Evolutionary conservation across 2,329 filamentous ascomycete species (phyloP).

Genomic region (Aspergillus neotritici): DNA sequence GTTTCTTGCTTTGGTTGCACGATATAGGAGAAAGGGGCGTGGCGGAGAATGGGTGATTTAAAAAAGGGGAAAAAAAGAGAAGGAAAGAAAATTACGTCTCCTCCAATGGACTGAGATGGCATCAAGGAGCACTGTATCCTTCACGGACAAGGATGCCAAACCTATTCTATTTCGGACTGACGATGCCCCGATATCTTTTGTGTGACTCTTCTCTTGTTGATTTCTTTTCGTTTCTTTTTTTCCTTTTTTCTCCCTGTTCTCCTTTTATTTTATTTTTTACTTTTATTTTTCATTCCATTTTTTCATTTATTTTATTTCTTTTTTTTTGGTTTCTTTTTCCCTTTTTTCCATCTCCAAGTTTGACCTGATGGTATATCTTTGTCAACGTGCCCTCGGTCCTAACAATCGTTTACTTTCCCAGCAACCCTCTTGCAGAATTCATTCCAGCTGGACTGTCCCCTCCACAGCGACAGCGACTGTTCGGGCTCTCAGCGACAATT

Average conservation of each 20-base stretch:
- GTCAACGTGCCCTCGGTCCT: conserved; percentile 17
- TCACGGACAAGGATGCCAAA: conserved; percentile 18
- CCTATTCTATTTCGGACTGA: conserved; percentile 19
- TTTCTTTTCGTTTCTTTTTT: conserved; percentile 22
- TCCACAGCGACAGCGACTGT: conserved; percentile 38
- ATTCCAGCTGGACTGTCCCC: conserved; percentile 35
- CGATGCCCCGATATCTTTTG: conserved; percentile 10
- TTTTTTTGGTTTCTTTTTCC: conserved; percentile 2
- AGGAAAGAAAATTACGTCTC: conserved; percentile 1
- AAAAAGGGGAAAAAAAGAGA: too few relatives aligned
- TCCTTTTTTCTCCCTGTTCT: conserved; percentile 6
- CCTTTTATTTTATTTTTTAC: conserved; percentile 6
- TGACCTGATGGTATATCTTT: conserved; percentile 3
- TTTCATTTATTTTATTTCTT: conserved; percentile 4
- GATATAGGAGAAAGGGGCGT: not conserved
- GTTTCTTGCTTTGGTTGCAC: conserved; percentile 13
- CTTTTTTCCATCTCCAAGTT: too few relatives aligned
- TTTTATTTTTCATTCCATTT: not conserved
- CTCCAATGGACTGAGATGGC: conserved; percentile 12
- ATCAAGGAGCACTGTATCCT: conserved; percentile 16
- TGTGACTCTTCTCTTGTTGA: conserved; percentile 7
- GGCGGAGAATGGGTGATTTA: too few relatives aligned
- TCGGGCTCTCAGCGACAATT: conserved; percentile 31
- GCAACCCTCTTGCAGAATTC: conserved; percentile 33
- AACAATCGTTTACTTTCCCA: conserved; percentile 17